These are phyloP conservation scores for Boletus huronensis DNA, from an alignment of 768 basidiomycete genomes.

Conservation along the genomic window DNA sequence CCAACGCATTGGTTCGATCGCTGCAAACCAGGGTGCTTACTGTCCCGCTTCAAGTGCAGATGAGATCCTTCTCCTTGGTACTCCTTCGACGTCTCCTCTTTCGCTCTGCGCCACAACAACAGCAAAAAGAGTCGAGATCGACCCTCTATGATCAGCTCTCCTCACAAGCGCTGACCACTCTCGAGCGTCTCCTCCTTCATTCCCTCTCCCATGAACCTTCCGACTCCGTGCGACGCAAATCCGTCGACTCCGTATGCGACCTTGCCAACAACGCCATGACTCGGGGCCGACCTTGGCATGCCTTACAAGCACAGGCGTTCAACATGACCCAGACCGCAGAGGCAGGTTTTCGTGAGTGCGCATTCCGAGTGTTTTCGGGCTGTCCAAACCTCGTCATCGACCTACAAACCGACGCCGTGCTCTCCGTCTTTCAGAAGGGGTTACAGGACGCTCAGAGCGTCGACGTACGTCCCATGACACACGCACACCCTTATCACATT, in stretches of 20 bases:
- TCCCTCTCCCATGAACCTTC: slow-evolving; percentile 61
- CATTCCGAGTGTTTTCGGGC: slow-evolving; percentile 69
- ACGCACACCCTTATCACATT: neutral
- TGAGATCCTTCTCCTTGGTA: slow-evolving; percentile 83
- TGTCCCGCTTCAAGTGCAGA: slow-evolving; percentile 40
- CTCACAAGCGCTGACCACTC: slow-evolving; percentile 56
- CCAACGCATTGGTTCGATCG: neutral
- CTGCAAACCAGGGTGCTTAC: slow-evolving; percentile 4
- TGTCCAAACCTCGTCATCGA: slow-evolving; percentile 76
- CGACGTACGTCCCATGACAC: slow-evolving; percentile 44
- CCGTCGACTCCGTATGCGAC: slow-evolving; percentile 74
- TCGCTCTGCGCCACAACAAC: slow-evolving; percentile 45
- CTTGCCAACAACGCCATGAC: slow-evolving; percentile 72
- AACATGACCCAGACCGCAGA: slow-evolving; percentile 47
- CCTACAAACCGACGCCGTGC: slow-evolving; percentile 65
- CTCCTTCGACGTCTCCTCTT: slow-evolving; percentile 77
- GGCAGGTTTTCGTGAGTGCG: slow-evolving; percentile 50
- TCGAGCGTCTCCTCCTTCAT: slow-evolving; percentile 71
- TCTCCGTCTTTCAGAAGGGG: slow-evolving; percentile 63
- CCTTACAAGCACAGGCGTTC: slow-evolving; percentile 69
- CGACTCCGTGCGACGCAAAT: slow-evolving; percentile 59
- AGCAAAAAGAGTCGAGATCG: slow-evolving; percentile 38
- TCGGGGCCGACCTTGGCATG: slow-evolving; percentile 79
- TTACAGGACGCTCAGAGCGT: slow-evolving; percentile 63
- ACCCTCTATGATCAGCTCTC: slow-evolving; percentile 78